These are phyloP conservation scores for Gracilaria gracilis DNA, from an alignment of 23 red algal species.

Conservation along the genomic window DNA sequence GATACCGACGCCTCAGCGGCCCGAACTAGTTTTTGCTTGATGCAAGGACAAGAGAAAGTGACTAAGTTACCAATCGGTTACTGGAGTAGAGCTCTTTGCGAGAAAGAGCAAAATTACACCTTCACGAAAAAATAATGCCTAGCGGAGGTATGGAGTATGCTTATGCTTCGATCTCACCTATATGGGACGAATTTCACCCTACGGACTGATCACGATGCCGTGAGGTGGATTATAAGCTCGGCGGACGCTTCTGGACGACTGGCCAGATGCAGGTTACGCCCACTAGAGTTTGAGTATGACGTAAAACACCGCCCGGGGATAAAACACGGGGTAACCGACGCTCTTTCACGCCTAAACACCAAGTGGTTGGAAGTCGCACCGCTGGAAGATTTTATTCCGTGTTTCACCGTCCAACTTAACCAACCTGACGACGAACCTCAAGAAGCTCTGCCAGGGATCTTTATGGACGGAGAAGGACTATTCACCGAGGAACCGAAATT, in stretches of 20 bases:
- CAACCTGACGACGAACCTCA: not conserved
- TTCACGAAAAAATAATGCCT: conserved; percentile 26
- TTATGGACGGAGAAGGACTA: no score
- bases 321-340: conserved; percentile 20
- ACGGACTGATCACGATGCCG: conserved; percentile 22
- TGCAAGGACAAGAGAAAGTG: conserved; percentile 18
- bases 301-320: conserved; percentile 5
- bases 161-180: conserved; percentile 29
- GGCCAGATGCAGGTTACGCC: conserved; percentile 4
- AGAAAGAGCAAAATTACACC: conserved; percentile 20
- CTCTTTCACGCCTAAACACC: conserved; percentile 4
- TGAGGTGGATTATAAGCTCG: conserved; percentile 43
- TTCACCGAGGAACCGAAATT: no score
- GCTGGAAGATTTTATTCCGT: not conserved
- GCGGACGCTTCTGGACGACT: conserved; percentile 2
- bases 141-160: conserved; percentile 50
- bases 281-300: conserved; percentile 16
- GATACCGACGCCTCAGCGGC: conserved; percentile 17
- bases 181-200: conserved; percentile 34
- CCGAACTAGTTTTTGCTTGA: conserved; percentile 13
- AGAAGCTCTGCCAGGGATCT: not conserved
- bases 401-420: not conserved
- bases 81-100: conserved; percentile 29
- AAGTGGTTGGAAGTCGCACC: not conserved
- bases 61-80: conserved; percentile 40